Conservation (phyloP, 2,329 filamentous ascomycete species). For the Exophiala spinifera region DNA sequence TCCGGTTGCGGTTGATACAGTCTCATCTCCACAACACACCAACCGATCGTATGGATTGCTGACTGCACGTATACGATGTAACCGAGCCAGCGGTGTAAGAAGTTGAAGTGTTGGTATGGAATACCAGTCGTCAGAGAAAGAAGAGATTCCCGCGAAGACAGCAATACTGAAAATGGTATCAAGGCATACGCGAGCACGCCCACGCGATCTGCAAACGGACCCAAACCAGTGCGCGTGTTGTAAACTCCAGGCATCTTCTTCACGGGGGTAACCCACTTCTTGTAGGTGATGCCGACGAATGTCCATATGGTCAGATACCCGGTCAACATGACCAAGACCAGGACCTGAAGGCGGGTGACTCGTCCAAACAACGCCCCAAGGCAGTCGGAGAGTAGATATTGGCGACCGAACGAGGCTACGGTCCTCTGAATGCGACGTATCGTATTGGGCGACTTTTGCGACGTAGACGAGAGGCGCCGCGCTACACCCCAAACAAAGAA, state of each 20-base stretch:
- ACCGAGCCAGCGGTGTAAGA: conserved; percentile 72
- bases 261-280: conserved; percentile 67
- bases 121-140: conserved; percentile 68
- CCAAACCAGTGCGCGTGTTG: conserved; percentile 65
- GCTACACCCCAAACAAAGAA: conserved; percentile 45
- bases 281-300: conserved; percentile 67
- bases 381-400: conserved; percentile 61
- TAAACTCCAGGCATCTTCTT: conserved; percentile 53
- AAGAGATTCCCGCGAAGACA: conserved; percentile 67
- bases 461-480: conserved; percentile 20
- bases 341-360: conserved; percentile 65
- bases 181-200: conserved; percentile 71
- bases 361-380: conserved; percentile 60
- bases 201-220: conserved; percentile 66
- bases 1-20: conserved; percentile 70
- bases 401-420: conserved; percentile 43
- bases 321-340: conserved; percentile 56
- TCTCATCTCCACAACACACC: conserved; percentile 63
- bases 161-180: conserved; percentile 65
- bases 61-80: conserved; percentile 69
- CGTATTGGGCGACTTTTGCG: not conserved
- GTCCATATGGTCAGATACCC: conserved; percentile 66
- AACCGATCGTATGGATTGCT: conserved; percentile 66
- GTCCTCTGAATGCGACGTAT: conserved; percentile 37
- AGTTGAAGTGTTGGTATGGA: conserved; percentile 74